Conservation (phyloP, 2,329 filamentous ascomycete species). For the Madurella mycetomatis region DNA sequence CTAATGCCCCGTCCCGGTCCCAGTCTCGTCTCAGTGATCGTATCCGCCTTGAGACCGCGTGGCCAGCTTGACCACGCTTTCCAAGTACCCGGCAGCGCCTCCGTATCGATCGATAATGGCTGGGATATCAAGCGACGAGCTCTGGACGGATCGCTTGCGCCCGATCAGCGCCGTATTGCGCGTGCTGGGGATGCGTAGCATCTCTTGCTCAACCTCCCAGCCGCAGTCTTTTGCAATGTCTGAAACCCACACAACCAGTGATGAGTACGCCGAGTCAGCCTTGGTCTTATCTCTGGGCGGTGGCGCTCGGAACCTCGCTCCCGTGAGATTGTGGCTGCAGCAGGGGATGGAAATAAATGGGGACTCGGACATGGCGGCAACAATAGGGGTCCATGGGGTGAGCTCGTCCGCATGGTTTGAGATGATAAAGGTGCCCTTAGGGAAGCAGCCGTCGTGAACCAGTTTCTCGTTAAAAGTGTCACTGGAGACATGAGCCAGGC, state of each 20-base stretch:
- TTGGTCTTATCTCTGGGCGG: slow-evolving; percentile 48
- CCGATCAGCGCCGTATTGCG: slow-evolving; percentile 80
- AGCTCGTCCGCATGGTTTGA: slow-evolving; percentile 97
- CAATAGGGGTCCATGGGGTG: slow-evolving; percentile 89
- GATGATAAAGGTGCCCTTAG: slow-evolving; percentile 77
- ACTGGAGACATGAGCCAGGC: slow-evolving; percentile 17
- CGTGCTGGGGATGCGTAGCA: slow-evolving; percentile 87
- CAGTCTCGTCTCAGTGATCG: slow-evolving; percentile 4
- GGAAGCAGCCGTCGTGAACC: slow-evolving; percentile 62
- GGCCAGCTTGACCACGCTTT: slow-evolving; percentile 59
- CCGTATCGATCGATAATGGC: slow-evolving; percentile 48
- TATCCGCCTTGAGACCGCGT: not conserved
- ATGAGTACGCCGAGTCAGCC: slow-evolving; percentile 69
- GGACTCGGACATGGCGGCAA: slow-evolving; percentile 69
- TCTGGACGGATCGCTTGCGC: slow-evolving; percentile 38
- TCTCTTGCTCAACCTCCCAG: slow-evolving; percentile 74
- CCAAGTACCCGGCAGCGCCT: slow-evolving; percentile 53
- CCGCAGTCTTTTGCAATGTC: slow-evolving; percentile 67
- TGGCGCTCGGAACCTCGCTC: slow-evolving; percentile 66
- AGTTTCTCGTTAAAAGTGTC: slow-evolving; percentile 21
- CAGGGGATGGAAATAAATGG: slow-evolving; percentile 94
- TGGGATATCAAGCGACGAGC: slow-evolving; percentile 37
- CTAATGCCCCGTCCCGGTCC: no score
- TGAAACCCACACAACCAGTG: slow-evolving; percentile 73
- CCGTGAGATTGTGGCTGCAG: slow-evolving; percentile 83